Evolutionary conservation across 2,329 filamentous ascomycete species (phyloP).

Genomic region (Podosphaera xanthii): DNA sequence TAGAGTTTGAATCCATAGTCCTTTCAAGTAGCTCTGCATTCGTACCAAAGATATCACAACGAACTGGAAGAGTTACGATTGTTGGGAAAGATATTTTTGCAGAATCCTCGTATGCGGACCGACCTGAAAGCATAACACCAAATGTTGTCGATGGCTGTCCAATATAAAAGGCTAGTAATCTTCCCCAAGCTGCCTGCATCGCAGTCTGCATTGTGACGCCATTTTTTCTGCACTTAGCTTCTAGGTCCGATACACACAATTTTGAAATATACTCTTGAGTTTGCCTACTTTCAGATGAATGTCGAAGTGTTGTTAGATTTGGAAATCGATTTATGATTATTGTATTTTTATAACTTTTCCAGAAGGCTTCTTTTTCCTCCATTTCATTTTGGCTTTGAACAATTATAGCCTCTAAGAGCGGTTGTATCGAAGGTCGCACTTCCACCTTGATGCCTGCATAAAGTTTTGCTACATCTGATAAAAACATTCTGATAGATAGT

Average conservation of each 20-base stretch:
- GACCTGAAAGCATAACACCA: slow-evolving; percentile 59
- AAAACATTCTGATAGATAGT: slow-evolving; percentile 40
- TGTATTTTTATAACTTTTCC: slow-evolving; percentile 31
- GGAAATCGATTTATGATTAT: slow-evolving; percentile 51
- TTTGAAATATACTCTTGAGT: slow-evolving; percentile 19
- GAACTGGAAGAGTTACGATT: slow-evolving; percentile 57
- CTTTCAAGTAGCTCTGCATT: slow-evolving; percentile 33
- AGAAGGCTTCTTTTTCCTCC: slow-evolving; percentile 29
- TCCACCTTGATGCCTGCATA: slow-evolving; percentile 16
- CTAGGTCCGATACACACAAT: slow-evolving; percentile 24
- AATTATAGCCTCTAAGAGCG: slow-evolving; percentile 23
- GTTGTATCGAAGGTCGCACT: slow-evolving; percentile 18
- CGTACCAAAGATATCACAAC: slow-evolving; percentile 29
- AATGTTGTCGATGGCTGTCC: slow-evolving; percentile 56
- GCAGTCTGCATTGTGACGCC: slow-evolving; percentile 57
- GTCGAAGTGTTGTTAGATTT: slow-evolving; percentile 39
- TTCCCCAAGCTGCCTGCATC: slow-evolving; percentile 57
- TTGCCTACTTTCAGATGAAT: slow-evolving; percentile 16
- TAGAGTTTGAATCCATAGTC: slow-evolving; percentile 43
- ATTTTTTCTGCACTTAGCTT: slow-evolving; percentile 27
- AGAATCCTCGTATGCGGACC: slow-evolving; percentile 34
- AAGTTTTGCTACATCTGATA: slow-evolving; percentile 30
- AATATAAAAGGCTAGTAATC: slow-evolving; percentile 50
- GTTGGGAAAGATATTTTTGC: slow-evolving; percentile 48
- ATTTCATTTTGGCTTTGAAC: slow-evolving; percentile 14